These are phyloP conservation scores for Rhodotorula taiwanensis DNA, from an alignment of 768 basidiomycete genomes.

Conservation along the genomic window DNA sequence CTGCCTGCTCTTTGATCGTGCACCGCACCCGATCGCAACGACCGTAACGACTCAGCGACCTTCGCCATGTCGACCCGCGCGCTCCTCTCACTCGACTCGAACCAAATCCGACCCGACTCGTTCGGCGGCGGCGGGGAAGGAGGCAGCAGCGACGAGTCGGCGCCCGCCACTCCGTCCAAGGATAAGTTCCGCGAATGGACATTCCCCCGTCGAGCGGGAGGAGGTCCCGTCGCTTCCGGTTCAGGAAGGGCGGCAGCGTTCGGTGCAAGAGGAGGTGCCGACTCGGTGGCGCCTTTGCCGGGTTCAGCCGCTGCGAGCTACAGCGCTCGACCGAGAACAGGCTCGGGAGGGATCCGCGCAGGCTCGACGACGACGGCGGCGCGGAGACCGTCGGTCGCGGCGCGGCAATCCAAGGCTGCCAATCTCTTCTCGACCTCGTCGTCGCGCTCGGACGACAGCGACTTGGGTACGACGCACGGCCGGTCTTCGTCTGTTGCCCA, in stretches of 20 bases:
- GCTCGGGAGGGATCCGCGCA: background rate
- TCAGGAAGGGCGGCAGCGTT: too few species aligned
- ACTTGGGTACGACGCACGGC: background rate
- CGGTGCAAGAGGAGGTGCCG: too few species aligned
- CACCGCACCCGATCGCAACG: too few species aligned
- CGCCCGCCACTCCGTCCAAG: conserved; percentile 9
- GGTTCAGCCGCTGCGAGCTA: background rate
- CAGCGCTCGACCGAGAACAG: too few species aligned
- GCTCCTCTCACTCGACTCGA: background rate
- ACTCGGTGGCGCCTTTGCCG: too few species aligned
- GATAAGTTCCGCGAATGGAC: conserved; percentile 24
- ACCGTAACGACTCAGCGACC: too few species aligned
- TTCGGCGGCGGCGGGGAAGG: too few species aligned
- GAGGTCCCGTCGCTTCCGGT: too few species aligned
- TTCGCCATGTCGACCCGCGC: background rate
- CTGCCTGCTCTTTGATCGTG: too few species aligned
- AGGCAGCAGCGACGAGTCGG: background rate
- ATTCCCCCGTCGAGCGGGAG: conserved; percentile 1
- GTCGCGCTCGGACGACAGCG: background rate
- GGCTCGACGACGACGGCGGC: background rate
- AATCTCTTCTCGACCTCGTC: too few species aligned
- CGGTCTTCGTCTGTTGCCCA: background rate
- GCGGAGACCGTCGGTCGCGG: too few species aligned
- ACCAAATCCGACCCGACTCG: background rate
- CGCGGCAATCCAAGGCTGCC: too few species aligned